Conservation (phyloP, 78 protist species). For the Protostelium mycophagum region DNA sequence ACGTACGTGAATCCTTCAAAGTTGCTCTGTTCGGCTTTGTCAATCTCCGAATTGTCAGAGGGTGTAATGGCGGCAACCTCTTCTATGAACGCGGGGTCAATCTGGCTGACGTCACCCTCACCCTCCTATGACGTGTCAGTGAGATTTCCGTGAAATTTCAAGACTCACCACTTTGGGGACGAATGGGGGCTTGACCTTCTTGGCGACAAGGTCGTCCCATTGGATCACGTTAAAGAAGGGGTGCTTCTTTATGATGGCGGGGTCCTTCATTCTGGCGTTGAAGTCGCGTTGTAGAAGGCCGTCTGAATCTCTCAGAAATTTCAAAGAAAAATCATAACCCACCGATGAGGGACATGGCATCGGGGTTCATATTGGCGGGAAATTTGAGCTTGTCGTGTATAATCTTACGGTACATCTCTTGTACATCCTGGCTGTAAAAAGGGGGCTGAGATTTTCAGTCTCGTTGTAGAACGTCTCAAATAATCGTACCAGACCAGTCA, state of each 20-base stretch:
- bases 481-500: slow-evolving; percentile 21
- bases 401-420: slow-evolving; percentile 32
- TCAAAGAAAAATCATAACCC: too few species aligned
- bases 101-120: neutral
- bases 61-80: neutral
- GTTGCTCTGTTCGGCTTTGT: slow-evolving; percentile 1
- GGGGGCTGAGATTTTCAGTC: neutral
- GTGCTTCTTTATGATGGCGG: slow-evolving; percentile 57
- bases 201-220: slow-evolving; percentile 65
- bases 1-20: neutral
- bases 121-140: neutral
- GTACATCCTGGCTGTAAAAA: slow-evolving; percentile 19
- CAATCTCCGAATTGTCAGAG: neutral
- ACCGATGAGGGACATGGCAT: slow-evolving; percentile 31
- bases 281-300: slow-evolving; percentile 78
- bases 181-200: slow-evolving; percentile 73
- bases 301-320: too few species aligned
- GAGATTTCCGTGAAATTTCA: neutral
- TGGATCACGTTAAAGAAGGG: slow-evolving; percentile 60
- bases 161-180: slow-evolving; percentile 62
- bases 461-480: neutral
- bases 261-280: slow-evolving; percentile 48
- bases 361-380: slow-evolving; percentile 41
- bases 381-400: slow-evolving; percentile 1
- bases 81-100: slow-evolving; percentile 7